Conservation (phyloP, 225 moss, liverwort and hornwort genomes). For the Climacium dendroides region DNA sequence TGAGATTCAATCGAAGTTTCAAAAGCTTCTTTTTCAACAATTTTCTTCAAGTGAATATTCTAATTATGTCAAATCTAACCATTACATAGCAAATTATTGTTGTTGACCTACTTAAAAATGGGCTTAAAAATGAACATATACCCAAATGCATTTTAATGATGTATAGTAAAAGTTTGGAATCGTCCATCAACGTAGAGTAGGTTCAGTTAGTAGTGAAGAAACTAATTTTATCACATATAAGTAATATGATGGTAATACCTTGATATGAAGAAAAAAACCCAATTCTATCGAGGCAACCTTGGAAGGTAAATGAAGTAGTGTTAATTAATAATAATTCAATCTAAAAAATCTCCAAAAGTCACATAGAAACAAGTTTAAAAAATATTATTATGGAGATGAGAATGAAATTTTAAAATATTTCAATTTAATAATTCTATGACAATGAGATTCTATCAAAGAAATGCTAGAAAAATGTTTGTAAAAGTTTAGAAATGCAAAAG, state of each 20-base stretch:
- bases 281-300: background rate
- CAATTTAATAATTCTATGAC: background rate
- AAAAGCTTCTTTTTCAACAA: background rate
- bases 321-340: background rate
- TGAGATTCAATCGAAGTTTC: background rate
- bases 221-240: background rate
- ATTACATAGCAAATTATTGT: background rate
- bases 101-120: too few relatives aligned
- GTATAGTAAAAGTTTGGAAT: background rate
- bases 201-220: background rate
- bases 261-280: background rate
- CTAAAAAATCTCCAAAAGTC: background rate
- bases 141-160: background rate
- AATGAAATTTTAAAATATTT: too few relatives aligned
- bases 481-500: background rate
- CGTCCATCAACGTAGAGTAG: rapidly evolving
- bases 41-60: background rate
- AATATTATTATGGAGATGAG: background rate
- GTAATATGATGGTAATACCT: background rate
- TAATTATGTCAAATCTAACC: background rate
- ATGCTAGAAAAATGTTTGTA: background rate
- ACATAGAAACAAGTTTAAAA: background rate
- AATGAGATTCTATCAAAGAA: background rate
- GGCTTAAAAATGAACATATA: background rate
- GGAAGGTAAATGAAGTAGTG: background rate